Evolutionary conservation across 495 filamentous ascomycete species (phyloP).

Genomic region (Aspergillus conjunctus): DNA sequence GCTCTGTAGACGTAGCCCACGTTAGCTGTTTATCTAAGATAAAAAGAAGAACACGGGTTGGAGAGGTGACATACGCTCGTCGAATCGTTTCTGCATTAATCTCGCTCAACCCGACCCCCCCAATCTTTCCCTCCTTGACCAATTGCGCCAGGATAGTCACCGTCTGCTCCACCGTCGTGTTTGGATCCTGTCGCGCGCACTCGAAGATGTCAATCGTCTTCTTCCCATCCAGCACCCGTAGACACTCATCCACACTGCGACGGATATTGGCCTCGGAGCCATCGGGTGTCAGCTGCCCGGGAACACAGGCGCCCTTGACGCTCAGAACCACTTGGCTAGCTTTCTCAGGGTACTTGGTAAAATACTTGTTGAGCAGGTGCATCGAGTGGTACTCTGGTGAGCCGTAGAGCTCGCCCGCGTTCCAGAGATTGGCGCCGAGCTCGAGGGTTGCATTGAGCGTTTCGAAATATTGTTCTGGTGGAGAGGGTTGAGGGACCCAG

Average conservation of each 20-base stretch:
- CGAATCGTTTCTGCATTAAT: constrained; percentile 73
- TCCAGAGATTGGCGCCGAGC: constrained; percentile 76
- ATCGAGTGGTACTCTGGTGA: constrained; percentile 66
- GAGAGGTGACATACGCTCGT: constrained; percentile 51
- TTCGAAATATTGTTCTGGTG: constrained; percentile 65
- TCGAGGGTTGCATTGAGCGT: constrained; percentile 67
- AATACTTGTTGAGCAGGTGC: constrained; percentile 60
- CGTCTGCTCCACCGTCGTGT: constrained; percentile 60
- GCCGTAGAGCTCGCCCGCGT: constrained; percentile 81
- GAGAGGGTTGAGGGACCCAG: constrained; percentile 61
- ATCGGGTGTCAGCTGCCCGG: constrained; percentile 45
- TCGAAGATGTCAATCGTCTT: constrained; percentile 86
- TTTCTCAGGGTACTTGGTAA: constrained; percentile 60
- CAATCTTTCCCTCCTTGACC: constrained; percentile 74
- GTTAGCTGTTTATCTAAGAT: not conserved
- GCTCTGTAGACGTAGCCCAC: constrained; percentile 39
- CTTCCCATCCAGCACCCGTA: constrained; percentile 61
- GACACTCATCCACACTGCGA: constrained; percentile 65
- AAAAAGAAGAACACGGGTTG: not conserved
- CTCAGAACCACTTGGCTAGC: constrained; percentile 60
- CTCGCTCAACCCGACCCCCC: constrained; percentile 77
- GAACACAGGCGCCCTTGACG: constrained; percentile 58
- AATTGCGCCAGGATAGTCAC: constrained; percentile 59
- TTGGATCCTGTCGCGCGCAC: constrained; percentile 69
- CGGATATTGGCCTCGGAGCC: constrained; percentile 64